A percentile compares a stretch with the other conserved stretches of the same genome.
Evolutionary conservation across 192 early-diverging fungal genomes (phyloP).

Genomic region (Entomortierella chlamydospora): DNA sequence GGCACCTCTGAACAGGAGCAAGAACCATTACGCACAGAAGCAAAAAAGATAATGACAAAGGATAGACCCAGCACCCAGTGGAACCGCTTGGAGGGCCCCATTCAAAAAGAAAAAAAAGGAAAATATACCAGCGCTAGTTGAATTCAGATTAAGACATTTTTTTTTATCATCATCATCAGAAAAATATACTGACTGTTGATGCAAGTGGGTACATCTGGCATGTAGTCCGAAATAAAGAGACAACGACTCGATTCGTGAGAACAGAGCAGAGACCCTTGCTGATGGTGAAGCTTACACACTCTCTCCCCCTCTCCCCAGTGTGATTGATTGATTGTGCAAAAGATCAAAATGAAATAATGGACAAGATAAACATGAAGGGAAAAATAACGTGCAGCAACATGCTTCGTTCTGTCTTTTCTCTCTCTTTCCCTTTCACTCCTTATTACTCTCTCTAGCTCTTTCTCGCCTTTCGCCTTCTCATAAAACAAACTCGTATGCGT

Average conservation of each 20-base stretch:
- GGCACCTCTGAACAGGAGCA: conserved; percentile 10
- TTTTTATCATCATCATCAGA: neutral
- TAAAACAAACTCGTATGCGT: too few species aligned
- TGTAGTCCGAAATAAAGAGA: conserved; percentile 4
- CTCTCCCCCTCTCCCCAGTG: neutral
- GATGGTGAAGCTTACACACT: too few species aligned
- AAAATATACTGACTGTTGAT: too few species aligned
- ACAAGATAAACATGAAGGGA: neutral
- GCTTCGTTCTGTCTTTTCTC: neutral
- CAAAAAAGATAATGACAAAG: neutral
- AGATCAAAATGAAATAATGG: conserved; percentile 1
- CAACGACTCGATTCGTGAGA: too few species aligned
- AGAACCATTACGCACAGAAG: conserved; percentile 6
- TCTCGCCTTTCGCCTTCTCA: too few species aligned
- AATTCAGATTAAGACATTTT: conserved; percentile 42
- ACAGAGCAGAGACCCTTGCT: too few species aligned
- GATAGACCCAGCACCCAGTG: neutral
- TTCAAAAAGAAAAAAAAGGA: neutral
- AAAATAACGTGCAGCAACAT: too few species aligned
- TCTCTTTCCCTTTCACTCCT: neutral
- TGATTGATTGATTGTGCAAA: neutral
- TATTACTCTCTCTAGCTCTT: too few species aligned
- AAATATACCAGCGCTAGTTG: conserved; percentile 19
- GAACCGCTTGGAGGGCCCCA: neutral
- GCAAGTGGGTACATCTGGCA: too few species aligned